A percentile compares a stretch with the other conserved stretches of the same genome.
Conservation (phyloP, 75 land plant genomes). For the Cupressus sempervirens region DNA sequence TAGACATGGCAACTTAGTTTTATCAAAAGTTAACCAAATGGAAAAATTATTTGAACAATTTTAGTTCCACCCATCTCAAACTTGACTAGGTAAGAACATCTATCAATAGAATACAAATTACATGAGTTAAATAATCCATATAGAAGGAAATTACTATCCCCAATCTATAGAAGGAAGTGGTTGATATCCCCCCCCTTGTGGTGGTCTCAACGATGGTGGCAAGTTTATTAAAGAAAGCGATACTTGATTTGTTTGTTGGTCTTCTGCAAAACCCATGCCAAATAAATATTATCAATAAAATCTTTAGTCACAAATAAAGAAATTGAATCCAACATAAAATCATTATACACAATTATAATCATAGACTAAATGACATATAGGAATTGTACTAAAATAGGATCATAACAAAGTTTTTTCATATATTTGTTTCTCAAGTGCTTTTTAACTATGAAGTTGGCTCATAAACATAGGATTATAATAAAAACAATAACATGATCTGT, state of each 20-base stretch:
- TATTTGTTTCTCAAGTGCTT: not conserved
- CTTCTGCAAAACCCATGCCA: not conserved
- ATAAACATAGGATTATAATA: not conserved
- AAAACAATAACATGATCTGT: not conserved
- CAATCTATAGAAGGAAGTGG: conserved; percentile 65
- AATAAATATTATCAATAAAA: not conserved
- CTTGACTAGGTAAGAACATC: not conserved
- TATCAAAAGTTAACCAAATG: not conserved
- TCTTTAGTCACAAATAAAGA: not conserved
- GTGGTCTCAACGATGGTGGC: conserved; percentile 73
- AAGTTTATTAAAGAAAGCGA: conserved; percentile 47
- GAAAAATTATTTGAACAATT: not conserved
- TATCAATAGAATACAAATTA: not conserved
- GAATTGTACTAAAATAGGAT: too few species aligned
- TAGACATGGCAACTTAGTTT: not conserved
- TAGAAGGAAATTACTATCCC: conserved; percentile 34
- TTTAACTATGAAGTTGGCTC: not conserved
- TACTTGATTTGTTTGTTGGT: not conserved
- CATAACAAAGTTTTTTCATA: not conserved
- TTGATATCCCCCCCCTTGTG: conserved; percentile 73
- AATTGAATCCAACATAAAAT: not conserved
- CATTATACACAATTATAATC: not conserved
- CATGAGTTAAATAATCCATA: not conserved
- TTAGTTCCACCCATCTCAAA: not conserved
- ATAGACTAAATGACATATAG: too few species aligned